These are phyloP conservation scores for Rhodotorula sp. DNA, from an alignment of 1,284 basidiomycete species.

Conservation along the genomic window DNA sequence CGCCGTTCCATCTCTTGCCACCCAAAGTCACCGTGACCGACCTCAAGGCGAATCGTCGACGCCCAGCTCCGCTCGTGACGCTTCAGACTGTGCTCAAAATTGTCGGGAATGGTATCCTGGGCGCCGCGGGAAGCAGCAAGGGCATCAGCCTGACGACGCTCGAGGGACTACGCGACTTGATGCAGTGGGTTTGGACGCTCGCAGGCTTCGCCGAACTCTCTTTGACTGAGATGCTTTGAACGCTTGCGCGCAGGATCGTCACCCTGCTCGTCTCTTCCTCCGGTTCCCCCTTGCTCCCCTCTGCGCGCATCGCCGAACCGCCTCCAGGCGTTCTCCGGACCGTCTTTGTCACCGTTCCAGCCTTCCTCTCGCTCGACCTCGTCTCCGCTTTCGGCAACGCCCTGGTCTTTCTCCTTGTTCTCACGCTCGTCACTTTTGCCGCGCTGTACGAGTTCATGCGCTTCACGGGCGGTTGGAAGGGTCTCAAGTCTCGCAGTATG, in stretches of 20 bases:
- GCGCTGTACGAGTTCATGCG: constrained; percentile 41
- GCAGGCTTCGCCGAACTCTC: not conserved
- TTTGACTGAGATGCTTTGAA: too few relatives aligned
- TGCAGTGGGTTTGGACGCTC: constrained; percentile 26
- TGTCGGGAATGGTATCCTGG: constrained; percentile 9
- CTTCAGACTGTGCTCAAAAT: not conserved
- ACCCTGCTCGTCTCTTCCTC: constrained; percentile 13
- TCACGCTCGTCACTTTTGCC: constrained; percentile 26
- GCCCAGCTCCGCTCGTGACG: constrained; percentile 21
- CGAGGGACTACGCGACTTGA: constrained; percentile 33
- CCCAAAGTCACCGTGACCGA: constrained; percentile 39
- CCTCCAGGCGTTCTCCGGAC: not conserved
- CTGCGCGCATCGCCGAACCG: not conserved
- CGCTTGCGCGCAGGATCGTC: constrained; percentile 18
- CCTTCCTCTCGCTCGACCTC: constrained; percentile 42
- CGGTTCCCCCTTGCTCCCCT: constrained; percentile 8
- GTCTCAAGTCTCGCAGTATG: not conserved
- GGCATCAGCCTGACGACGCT: constrained; percentile 33
- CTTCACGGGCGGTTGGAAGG: constrained; percentile 42
- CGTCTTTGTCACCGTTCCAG: constrained; percentile 39
- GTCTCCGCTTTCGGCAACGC: constrained; percentile 42
- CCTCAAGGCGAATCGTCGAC: constrained; percentile 38
- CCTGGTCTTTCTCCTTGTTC: constrained; percentile 38
- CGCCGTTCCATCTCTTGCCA: constrained; percentile 43
- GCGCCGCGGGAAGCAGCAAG: constrained; percentile 8